Base-by-base conservation (phyloP, 1,284 basidiomycete genomes). In the Takashimella tepidaria region DNA sequence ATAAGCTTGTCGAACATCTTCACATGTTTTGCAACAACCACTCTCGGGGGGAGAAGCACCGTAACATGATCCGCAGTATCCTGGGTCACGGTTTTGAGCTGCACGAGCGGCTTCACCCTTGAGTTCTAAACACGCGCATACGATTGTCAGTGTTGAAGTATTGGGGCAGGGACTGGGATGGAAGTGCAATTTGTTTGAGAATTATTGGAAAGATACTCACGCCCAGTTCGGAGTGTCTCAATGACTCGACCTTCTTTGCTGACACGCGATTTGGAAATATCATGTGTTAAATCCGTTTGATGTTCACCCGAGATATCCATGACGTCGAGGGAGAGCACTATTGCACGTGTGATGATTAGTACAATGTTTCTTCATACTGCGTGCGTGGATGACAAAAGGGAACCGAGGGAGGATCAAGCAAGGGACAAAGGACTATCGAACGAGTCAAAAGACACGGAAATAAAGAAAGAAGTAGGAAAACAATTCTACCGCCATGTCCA, bases 291-390 rank as follows among this genome's bases (percentile, higher is more conserved):
- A 66, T 96, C 92, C 57, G 86, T 82, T 71, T 96, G 92, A 44
- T 88, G 85, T 78, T 98, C 95, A 24, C 96, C 96, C 54, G 88
- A 91, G 58, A 98, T 96, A 72, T 99, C 96, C 89, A 97, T 96
- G 50, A 98, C 85, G 74, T 98, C 96, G 51, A 98, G 76, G 70
- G 89, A 92, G 48, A 97, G 81, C 45, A 97, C 92, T 96, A 65
- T 10, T 6, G n/a, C 16, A n/a, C n/a, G n/a, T n/a, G n/a, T n/a
- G n/a, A n/a, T n/a, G n/a, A n/a, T n/a, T n/a, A n/a, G n/a, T 13
- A 45, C 47, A 20, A 47, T 21, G 22, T 37, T 20, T n/a, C n/a
- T n/a, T n/a, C n/a, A n/a, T n/a, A n/a, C n/a, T n/a, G n/a, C n/a
- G n/a, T n/a, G n/a, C n/a, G n/a, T n/a, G n/a, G n/a, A 25, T 12